Evolutionary conservation across 164 flowering plant genomes (phyloP), one percentile per base, ranked within the genome.

Genomic region (Umbellularia californica): DNA sequence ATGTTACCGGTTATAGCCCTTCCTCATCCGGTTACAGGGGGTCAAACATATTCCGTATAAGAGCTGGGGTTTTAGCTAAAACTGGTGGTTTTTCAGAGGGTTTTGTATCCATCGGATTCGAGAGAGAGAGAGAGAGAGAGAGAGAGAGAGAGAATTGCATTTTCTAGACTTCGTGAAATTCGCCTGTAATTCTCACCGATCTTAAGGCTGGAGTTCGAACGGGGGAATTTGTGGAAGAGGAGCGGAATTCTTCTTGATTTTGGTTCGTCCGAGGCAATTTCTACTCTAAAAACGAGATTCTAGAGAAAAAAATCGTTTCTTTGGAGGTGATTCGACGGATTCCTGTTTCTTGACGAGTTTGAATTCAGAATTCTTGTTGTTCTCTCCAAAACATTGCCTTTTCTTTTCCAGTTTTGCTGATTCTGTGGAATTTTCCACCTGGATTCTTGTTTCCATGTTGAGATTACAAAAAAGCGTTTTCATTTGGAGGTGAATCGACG

Each of bases 31-130:
- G 78, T 17, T n/a, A 30, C 50, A 14, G 10, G 22, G 68, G 73
- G 82, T 77, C 80, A 77, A 74, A 22, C 62, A 68, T 30, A 30
- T 30, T 30, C 35, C 35, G 35, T 75, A 80, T 77, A 80, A 80
- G 80, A 80, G 23, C 35, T 58, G 77, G 82, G 82, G 82, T 74
- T 77, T 74, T 68, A 77, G 74, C 64, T 3, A 77, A 41, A 50
- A 70, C 70, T 62, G 22, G 72, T 63, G 73, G 76, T 74, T 78
- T 68, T 74, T 74, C 71, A 65, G 47, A 68, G 73, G 83, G 83
- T 74, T 81, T 81, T 78, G 70, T 72, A 79, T 72, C 65, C 76
- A 65, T 66, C 75, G 22, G 70, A 47, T 41, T 55, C n/a, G 5
- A 15, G 58, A 58, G 65, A 23, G 68, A 27, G 50, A 58, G 70